phyloP scores from a whole-genome alignment of 371 early-diverging fungal genomes.

The Lichtheimia ramosa region DNA sequence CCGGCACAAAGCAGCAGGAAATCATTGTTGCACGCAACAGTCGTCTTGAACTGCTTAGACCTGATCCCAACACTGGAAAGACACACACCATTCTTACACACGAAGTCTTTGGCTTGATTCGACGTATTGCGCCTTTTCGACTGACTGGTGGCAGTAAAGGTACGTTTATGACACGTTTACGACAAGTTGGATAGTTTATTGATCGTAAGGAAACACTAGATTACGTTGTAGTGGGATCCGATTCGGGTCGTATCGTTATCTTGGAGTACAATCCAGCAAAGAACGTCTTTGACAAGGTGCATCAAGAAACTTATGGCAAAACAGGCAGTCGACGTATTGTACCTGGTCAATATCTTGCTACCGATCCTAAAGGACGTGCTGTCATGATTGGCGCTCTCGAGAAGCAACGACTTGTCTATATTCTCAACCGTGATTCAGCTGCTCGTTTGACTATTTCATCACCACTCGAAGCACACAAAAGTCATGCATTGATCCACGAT shows the following conservation, averaged over 20 bases:
- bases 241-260: constrained; percentile 90
- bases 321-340: constrained; percentile 89
- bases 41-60: constrained; percentile 79
- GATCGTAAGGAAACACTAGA: constrained; percentile 50
- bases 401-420: constrained; percentile 94
- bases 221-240: constrained; percentile 88
- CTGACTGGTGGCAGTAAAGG: constrained; percentile 78
- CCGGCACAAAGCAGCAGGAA: constrained; percentile 91
- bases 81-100: constrained; percentile 71
- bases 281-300: constrained; percentile 80
- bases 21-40: constrained; percentile 82
- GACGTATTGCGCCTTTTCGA: constrained; percentile 76
- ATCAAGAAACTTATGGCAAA: constrained; percentile 96
- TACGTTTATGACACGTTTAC: constrained; percentile 15
- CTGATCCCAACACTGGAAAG: constrained; percentile 84
- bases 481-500: constrained; percentile 74
- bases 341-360: constrained; percentile 94
- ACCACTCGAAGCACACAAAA: constrained; percentile 92
- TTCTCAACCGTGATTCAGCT: constrained; percentile 90
- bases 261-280: constrained; percentile 83
- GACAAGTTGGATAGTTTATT: neutral
- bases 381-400: constrained; percentile 95
- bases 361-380: constrained; percentile 96
- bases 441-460: constrained; percentile 90
- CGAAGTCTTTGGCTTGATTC: constrained; percentile 86